Base-by-base conservation (phyloP, 140 eudicot species). In the Bidens hawaiensis region DNA sequence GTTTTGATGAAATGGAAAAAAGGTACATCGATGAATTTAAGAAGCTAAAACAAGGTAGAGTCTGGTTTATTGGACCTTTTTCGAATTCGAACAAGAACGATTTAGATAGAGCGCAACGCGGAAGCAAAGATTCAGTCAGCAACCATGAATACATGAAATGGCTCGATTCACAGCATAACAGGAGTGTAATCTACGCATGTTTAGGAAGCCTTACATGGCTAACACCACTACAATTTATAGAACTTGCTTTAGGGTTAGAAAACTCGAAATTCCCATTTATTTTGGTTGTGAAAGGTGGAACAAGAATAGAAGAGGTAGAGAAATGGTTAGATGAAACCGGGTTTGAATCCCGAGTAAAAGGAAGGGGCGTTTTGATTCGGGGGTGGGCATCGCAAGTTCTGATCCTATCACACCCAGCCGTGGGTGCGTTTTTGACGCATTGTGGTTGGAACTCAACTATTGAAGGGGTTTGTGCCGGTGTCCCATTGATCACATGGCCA, bases 391-490 rank as follows among this genome's bases (percentile, higher is more conserved):
- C 80, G 33, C 84, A 79, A 74, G 77, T 76, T n/a, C 38, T 79
- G 11, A 60, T 79, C 8, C 8, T 79, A 21, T 76, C 78, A 0
- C 78, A 76, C 60, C 70, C 26, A 18, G 59, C 77, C 1, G 31
- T 71, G 9, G 82, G 78, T 51, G 73, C 72, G 9, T 82, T 82
- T 33, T 70, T 82, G 62, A 82, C 87, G 12, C 87, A 82, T 34
- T 82, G 84, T 30, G 84, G 88, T 16, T 82, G 87, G 87, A 81
- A 81, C 71, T 81, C 87, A 6, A 81, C 78, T 1, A 56, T 73
- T 0, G 87, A 81, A 78, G 84, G 84, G 42, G 28, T 82, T 21
- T 65, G 77, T 10, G 75, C 79, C 5, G 85, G 88, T 22, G 64
- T 78, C 15, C 77, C 80, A 0, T 57, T 82, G 84, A 69, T 82